These are phyloP conservation scores for Globisporangium paddicum DNA, from an alignment of 352 stramenopile genomes.

Conservation along the genomic window DNA sequence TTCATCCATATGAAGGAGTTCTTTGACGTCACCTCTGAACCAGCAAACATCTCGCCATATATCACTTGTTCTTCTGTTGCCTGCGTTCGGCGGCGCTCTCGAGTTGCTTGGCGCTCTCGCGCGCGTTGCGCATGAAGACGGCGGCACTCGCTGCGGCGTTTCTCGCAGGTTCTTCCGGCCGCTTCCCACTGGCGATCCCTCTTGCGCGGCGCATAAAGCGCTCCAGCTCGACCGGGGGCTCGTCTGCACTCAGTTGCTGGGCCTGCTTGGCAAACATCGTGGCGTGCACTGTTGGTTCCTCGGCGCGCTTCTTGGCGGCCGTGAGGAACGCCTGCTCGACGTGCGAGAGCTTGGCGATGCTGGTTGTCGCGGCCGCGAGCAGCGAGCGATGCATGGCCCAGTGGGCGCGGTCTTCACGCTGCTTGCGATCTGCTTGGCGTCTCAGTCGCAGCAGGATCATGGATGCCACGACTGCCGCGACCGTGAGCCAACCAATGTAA, in stretches of 20 bases:
- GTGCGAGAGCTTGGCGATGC: constrained; percentile 2
- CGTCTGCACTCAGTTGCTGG: constrained; percentile 1
- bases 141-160: constrained; percentile 7
- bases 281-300: neutral
- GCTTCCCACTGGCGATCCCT: constrained; percentile 8
- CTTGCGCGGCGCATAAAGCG: constrained; percentile 13
- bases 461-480: constrained; percentile 19
- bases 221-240: constrained; percentile 12
- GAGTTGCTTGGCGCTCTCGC: neutral
- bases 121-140: constrained; percentile 10
- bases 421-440: constrained; percentile 14
- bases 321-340: constrained; percentile 8
- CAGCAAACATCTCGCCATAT: no score
- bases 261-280: constrained; percentile 6
- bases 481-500: constrained; percentile 55
- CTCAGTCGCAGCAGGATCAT: constrained; percentile 20
- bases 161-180: neutral
- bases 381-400: constrained; percentile 14
- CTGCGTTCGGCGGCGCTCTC: neutral
- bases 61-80: neutral
- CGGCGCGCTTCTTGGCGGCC: neutral
- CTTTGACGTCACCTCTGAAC: no score
- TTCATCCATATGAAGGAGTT: no score
- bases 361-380: neutral
- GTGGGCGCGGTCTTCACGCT: constrained; percentile 13